Conservation (phyloP, 2,329 filamentous ascomycete species). For the Colletotrichum eremochloae region DNA sequence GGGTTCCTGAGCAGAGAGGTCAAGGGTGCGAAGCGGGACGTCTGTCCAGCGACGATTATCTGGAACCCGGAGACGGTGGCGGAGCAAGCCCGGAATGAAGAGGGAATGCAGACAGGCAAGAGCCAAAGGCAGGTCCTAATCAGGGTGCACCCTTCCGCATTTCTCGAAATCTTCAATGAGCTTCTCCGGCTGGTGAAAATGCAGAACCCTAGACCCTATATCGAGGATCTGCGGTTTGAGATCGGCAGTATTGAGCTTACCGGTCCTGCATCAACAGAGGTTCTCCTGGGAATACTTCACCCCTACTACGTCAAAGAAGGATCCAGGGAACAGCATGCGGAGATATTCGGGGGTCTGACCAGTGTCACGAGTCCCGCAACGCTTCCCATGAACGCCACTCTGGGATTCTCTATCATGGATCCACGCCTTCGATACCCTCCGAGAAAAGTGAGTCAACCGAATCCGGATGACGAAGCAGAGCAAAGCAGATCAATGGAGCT, state of each 20-base stretch:
- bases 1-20: constrained; percentile 66
- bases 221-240: constrained; percentile 79
- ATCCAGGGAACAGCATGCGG: constrained; percentile 57
- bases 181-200: constrained; percentile 69
- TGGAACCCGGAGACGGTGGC: constrained; percentile 71
- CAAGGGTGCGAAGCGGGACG: constrained; percentile 65
- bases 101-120: constrained; percentile 44
- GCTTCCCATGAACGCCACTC: constrained; percentile 76
- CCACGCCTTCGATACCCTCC: constrained; percentile 86
- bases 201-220: constrained; percentile 70
- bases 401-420: constrained; percentile 82
- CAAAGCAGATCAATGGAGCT: constrained; percentile 66
- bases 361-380: constrained; percentile 77
- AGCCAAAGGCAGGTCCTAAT: constrained; percentile 69
- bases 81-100: constrained; percentile 44
- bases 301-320: constrained; percentile 57
- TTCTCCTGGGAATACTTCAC: constrained; percentile 77
- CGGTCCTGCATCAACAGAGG: constrained; percentile 82
- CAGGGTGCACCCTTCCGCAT: constrained; percentile 86
- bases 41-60: constrained; percentile 80
- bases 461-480: constrained; percentile 52
- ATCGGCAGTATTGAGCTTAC: constrained; percentile 70
- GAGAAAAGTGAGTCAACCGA: constrained; percentile 61
- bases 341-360: constrained; percentile 64
- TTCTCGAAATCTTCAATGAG: constrained; percentile 76